These are phyloP conservation scores for Backusella tuberculispora DNA, from an alignment of 192 early-diverging fungal species.

Conservation along the genomic window DNA sequence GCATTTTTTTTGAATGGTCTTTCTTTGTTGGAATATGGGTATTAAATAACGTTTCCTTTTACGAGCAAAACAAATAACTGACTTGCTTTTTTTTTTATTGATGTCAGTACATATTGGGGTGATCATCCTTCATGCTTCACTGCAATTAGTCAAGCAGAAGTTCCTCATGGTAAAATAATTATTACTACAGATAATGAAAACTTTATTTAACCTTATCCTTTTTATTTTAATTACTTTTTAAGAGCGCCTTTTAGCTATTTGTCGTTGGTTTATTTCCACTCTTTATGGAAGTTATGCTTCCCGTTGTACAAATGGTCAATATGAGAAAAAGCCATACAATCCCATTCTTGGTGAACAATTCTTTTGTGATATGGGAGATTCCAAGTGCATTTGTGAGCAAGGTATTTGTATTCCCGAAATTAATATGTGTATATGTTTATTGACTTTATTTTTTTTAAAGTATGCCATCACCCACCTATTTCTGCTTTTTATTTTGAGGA, in stretches of 20 bases:
- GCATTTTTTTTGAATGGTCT: slow-evolving; percentile 78
- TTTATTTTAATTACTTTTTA: slow-evolving; percentile 29
- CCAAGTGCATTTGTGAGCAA: slow-evolving; percentile 66
- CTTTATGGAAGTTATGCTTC: slow-evolving; percentile 79
- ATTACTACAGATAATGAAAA: not conserved
- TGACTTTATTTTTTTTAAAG: slow-evolving; percentile 31
- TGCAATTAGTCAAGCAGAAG: slow-evolving; percentile 60
- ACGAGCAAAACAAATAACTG: slow-evolving; percentile 1
- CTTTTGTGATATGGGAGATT: slow-evolving; percentile 57
- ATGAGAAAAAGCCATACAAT: slow-evolving; percentile 78
- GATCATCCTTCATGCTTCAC: slow-evolving; percentile 54
- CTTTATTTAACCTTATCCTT: not conserved
- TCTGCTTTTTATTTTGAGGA: slow-evolving; percentile 74
- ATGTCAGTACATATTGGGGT: slow-evolving; percentile 43
- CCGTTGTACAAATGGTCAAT: slow-evolving; percentile 65
- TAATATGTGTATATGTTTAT: not conserved
- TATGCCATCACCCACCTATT: slow-evolving; percentile 75
- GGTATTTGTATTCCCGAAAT: slow-evolving; percentile 11
- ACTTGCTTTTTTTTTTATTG: not conserved
- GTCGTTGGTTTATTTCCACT: slow-evolving; percentile 83
- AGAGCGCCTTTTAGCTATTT: slow-evolving; percentile 71
- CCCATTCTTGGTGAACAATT: slow-evolving; percentile 69
- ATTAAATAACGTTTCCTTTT: not conserved
- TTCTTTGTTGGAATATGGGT: slow-evolving; percentile 81
- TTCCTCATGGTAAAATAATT: slow-evolving; percentile 34